Base-by-base conservation (phyloP, 805 yeast species). In the Wickerhamomyces queroliae region DNA sequence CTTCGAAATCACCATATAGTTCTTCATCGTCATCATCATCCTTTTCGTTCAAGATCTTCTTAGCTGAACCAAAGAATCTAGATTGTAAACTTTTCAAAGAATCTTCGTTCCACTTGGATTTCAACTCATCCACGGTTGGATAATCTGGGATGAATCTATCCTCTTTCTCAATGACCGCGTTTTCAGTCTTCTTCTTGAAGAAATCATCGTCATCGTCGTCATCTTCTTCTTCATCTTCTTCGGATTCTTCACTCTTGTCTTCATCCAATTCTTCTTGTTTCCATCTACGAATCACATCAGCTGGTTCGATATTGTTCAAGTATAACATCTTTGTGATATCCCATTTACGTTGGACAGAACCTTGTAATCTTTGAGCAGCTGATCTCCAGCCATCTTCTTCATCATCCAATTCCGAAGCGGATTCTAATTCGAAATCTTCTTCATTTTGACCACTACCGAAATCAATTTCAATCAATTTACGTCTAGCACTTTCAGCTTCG, bases 291-390 rank as follows among this genome's bases (percentile, higher is more conserved):
- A 87, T 67, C 25, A 74, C 93, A 46, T 83, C 93, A 1, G 64
- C 68, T 0, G 97, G 90, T 11, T 78, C 76, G 31, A 88, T 69
- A 49, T 86, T 83, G 41, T 82, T 79, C 76, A 84, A 71, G 59
- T 93, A 91, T 5, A 93, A 66, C 40, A 91, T 64, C 54, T 84
- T 86, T 50, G 82, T 80, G 45, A 91, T 76, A 59, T 91, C 86
- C 90, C 95, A 86, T 42, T 66, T 69, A 62, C 69, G 75, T 55
- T 62, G 66, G 42, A 63, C 55, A 5, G 73, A 48, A n/a, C 82
- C 74, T 45, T 74, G 67, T 42, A 85, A 66, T 49, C 72, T 79
- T 5, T 77, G 57, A 1, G 95, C 96, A 29, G 83, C 67, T 10
- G 45, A 22, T 27, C 56, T 46, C 63, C 69, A 67, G 16, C 58